Evolutionary conservation across 1,284 basidiomycete species (phyloP).

Genomic region (Tilletia indica): DNA sequence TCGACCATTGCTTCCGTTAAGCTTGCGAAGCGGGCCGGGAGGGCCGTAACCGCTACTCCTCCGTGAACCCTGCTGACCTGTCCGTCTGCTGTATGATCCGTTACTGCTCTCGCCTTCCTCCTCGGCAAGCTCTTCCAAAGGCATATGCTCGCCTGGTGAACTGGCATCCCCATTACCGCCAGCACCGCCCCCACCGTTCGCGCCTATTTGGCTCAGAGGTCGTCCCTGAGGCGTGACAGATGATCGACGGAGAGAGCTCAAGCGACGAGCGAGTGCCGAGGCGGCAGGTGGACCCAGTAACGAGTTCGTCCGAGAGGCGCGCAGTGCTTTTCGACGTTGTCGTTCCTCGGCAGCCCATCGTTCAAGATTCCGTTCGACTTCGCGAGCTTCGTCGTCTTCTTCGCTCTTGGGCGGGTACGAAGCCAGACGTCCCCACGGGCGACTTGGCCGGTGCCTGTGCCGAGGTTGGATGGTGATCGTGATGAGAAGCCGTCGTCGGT

Average conservation of each 20-base stretch:
- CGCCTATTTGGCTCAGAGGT: not conserved
- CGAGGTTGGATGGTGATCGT: not conserved
- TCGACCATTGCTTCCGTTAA: not conserved
- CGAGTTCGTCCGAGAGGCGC: slow-evolving; percentile 26
- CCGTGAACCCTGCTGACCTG: not conserved
- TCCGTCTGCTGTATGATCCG: not conserved
- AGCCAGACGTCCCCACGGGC: not conserved
- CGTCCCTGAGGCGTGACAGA: not conserved
- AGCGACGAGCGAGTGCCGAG: not conserved
- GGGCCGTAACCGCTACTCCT: not conserved
- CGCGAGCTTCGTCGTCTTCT: slow-evolving; percentile 37
- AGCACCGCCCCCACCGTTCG: not conserved
- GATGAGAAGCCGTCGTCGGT: not conserved
- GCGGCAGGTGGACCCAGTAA: slow-evolving; percentile 1
- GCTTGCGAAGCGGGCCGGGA: not conserved
- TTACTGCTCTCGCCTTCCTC: slow-evolving; percentile 13
- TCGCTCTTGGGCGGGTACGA: slow-evolving; percentile 38
- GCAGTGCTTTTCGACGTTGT: slow-evolving; percentile 39
- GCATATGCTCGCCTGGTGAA: not conserved
- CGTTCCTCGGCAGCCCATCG: slow-evolving; percentile 44
- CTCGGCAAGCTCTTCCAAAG: not conserved
- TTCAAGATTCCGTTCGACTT: slow-evolving; percentile 40
- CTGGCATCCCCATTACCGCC: not conserved
- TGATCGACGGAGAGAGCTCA: slow-evolving; percentile 12
- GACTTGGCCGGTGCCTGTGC: slow-evolving; percentile 10